phyloP scores from a whole-genome alignment of 257 asterid species.

The Parsonsia alboflavescens region DNA sequence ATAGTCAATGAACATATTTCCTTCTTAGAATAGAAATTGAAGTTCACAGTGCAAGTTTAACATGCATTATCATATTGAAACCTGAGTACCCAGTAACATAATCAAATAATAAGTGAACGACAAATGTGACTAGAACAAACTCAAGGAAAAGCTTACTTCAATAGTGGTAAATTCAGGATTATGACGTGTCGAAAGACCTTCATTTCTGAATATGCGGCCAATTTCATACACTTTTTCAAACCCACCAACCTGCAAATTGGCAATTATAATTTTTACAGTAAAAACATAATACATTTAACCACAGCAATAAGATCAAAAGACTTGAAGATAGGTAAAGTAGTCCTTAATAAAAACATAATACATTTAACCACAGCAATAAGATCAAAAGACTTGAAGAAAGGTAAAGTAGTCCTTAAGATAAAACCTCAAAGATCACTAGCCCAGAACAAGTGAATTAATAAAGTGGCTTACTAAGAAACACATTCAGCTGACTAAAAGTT shows the following conservation, averaged over 20 bases:
- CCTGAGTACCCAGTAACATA: neutral
- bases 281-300: neutral
- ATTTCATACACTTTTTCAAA: slow-evolving; percentile 95
- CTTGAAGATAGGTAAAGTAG: neutral
- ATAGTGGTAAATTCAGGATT: slow-evolving; percentile 99
- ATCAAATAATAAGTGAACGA: neutral
- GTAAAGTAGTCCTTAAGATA: neutral
- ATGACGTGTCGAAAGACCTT: slow-evolving; percentile 98
- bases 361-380: neutral
- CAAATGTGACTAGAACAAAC: slow-evolving; percentile 5
- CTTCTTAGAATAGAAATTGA: neutral
- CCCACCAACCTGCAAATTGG: slow-evolving; percentile 74
- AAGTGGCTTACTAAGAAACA: neutral
- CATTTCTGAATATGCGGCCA: slow-evolving; percentile 91
- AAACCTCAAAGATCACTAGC: neutral
- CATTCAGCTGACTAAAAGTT: neutral
- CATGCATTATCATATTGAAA: neutral
- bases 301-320: neutral
- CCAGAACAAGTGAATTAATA: neutral
- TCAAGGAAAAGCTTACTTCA: slow-evolving; percentile 52
- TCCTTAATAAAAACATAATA: too few relatives aligned
- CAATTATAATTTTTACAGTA: slow-evolving; percentile 7
- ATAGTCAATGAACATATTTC: neutral
- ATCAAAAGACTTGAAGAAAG: neutral
- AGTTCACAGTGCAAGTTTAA: neutral